Evolutionary conservation across 2,329 filamentous ascomycete species (phyloP), one percentile per base, ranked within the genome.

Genomic region (Colletotrichum falcatum): DNA sequence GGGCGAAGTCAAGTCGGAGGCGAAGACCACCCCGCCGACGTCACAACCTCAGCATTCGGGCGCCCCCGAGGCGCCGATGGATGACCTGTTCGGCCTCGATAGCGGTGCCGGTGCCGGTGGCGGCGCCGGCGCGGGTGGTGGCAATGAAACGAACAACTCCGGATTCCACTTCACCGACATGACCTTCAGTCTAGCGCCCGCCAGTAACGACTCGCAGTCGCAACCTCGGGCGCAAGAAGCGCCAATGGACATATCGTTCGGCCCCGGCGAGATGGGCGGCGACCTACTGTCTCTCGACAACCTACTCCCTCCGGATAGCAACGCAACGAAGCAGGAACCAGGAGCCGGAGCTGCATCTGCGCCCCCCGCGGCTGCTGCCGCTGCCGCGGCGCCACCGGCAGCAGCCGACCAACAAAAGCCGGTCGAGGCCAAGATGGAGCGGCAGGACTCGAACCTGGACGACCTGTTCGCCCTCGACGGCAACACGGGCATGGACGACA

Each of bases 101-200:
- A 66, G 55, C 46, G 72, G 68, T 35, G 73, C 72, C 7, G 30
- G 30, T n/a, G n/a, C n/a, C 14, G 56, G 64, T n/a, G 69, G 61
- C 46, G 51, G 42, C 51, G 44, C 28, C 6, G 44, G 39, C 23
- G 64, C 46, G n/a, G 53, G 39, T n/a, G 58, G 61, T 72, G 26
- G 64, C 69, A 33, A 74, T 14, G 69, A 53, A 35, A 53, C 42
- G 12, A 72, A 64, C 23, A 77, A 79, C 56, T 76, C 81, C n/a
- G 82, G 84, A 61, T 80, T 84, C 9, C 84, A 84, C 71, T 89
- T 88, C 73, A 88, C 87, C 18, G 82, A 88, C 72, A 88, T 88
- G 85, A 83, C 86, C 44, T 89, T 89, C 73, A 83, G 85, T 0
- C 79, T 88, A 5, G 87, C 84, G 1, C 84, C 86, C 0, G 72